phyloP scores from a whole-genome alignment of 106 monocot species.

The Hemerocallis citrina region DNA sequence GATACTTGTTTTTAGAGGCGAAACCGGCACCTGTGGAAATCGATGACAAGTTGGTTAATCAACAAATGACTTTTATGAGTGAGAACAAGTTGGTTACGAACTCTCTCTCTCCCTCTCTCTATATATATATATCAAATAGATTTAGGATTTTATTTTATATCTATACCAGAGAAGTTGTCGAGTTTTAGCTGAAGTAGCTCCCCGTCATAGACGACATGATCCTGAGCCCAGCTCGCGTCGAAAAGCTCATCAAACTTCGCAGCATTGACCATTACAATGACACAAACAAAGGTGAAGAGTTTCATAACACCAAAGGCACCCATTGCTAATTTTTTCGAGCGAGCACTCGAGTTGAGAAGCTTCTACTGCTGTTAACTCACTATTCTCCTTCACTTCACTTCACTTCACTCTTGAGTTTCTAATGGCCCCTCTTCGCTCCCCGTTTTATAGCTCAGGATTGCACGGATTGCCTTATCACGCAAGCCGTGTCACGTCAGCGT shows the following conservation, averaged over 20 bases:
- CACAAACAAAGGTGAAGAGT: too few relatives aligned
- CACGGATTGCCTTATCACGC: too few relatives aligned
- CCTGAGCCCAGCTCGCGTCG: constrained; percentile 75
- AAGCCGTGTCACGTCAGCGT: neutral
- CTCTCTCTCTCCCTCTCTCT: too few relatives aligned
- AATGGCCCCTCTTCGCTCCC: neutral
- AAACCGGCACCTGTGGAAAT: constrained; percentile 57
- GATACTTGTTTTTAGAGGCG: constrained; percentile 58
- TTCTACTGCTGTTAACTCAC: neutral
- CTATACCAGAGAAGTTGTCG: constrained; percentile 67
- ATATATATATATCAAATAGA: too few relatives aligned
- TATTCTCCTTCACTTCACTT: too few relatives aligned
- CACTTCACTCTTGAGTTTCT: too few relatives aligned
- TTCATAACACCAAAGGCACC: too few relatives aligned
- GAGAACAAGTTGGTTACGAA: too few relatives aligned
- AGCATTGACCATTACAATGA: neutral
- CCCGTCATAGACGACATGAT: constrained; percentile 53
- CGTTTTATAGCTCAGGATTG: neutral
- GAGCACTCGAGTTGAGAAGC: constrained; percentile 1
- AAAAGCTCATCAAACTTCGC: constrained; percentile 49
- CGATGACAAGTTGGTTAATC: too few relatives aligned
- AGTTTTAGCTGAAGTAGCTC: constrained; percentile 56
- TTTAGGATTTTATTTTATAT: too few relatives aligned
- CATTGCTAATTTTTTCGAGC: too few relatives aligned
- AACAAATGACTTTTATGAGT: too few relatives aligned